phyloP scores from a whole-genome alignment of 306 rosid species.

The Comarum palustre region DNA sequence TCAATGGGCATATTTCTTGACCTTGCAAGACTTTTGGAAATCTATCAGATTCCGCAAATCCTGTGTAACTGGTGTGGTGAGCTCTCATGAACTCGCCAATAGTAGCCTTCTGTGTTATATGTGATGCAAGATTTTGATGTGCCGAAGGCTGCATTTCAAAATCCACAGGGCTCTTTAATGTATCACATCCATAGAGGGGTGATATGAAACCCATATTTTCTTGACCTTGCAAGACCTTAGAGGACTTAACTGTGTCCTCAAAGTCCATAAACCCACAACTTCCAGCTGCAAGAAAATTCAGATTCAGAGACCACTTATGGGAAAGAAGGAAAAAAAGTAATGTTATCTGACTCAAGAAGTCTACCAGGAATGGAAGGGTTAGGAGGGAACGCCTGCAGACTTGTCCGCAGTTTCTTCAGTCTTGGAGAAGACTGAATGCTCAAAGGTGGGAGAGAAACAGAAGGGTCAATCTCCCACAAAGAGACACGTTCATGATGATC shows the following conservation, averaged over 20 bases:
- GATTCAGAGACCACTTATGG: constrained; percentile 12
- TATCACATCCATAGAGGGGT: constrained; percentile 69
- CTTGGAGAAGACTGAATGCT: constrained; percentile 89
- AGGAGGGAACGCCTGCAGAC: constrained; percentile 56
- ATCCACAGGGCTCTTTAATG: constrained; percentile 59
- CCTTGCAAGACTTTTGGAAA: constrained; percentile 98
- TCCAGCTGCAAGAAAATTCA: constrained; percentile 42
- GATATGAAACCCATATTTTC: constrained; percentile 87
- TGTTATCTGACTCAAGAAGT: background rate
- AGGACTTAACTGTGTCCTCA: constrained; percentile 81
- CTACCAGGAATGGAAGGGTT: constrained; percentile 62
- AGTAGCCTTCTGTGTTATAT: constrained; percentile 43
- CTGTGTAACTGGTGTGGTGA: constrained; percentile 56
- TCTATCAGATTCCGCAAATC: constrained; percentile 66
- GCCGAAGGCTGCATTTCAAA: constrained; percentile 58
- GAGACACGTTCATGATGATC: constrained; percentile 76
- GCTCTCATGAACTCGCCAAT: constrained; percentile 64
- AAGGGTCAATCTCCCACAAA: constrained; percentile 91
- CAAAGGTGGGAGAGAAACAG: constrained; percentile 75
- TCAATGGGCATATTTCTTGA: constrained; percentile 91
- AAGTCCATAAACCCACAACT: constrained; percentile 79
- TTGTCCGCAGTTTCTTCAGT: constrained; percentile 83
- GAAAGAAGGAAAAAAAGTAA: background rate
- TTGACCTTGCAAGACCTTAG: constrained; percentile 99
- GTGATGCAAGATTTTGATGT: constrained; percentile 50